Evolutionary conservation across 768 basidiomycete species (phyloP).

Genomic region (Exsudoporus frostii): DNA sequence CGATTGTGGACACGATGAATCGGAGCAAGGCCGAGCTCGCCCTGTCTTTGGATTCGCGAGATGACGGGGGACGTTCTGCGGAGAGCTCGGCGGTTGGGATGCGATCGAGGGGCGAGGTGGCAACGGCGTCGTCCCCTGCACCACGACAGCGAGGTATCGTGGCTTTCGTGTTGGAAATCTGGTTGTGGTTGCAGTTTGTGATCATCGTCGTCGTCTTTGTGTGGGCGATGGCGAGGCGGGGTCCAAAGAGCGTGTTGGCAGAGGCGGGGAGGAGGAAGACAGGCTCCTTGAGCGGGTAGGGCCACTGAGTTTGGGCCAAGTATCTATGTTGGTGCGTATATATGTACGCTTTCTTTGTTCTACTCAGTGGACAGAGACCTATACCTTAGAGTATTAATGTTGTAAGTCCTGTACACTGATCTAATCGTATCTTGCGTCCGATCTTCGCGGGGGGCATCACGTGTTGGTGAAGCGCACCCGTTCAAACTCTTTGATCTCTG

Average conservation of each 20-base stretch:
- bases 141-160: slow-evolving; percentile 35
- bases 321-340: slow-evolving; percentile 4
- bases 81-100: neutral
- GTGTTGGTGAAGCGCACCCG: neutral
- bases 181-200: slow-evolving; percentile 82
- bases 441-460: slow-evolving; percentile 3
- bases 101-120: slow-evolving; percentile 4
- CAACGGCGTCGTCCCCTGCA: slow-evolving; percentile 10
- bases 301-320: neutral
- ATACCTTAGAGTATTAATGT: slow-evolving; percentile 21
- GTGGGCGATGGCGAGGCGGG: slow-evolving; percentile 75
- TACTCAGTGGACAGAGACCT: slow-evolving; percentile 11
- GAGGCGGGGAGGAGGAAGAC: slow-evolving; percentile 38
- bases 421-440: slow-evolving; percentile 9
- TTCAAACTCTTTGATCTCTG: neutral
- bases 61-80: slow-evolving; percentile 2
- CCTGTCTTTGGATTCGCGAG: slow-evolving; percentile 9
- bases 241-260: slow-evolving; percentile 65
- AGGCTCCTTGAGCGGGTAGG: slow-evolving; percentile 9
- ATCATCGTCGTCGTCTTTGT: slow-evolving; percentile 75
- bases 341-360: neutral
- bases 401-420: slow-evolving; percentile 18
- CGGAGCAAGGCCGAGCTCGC: slow-evolving; percentile 16
- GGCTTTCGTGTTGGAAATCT: slow-evolving; percentile 62
- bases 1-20: slow-evolving; percentile 42